A percentile compares a stretch with the other conserved stretches of the same genome.
These are phyloP conservation scores for Lanmaoa pseudosensibilis DNA, from an alignment of 768 basidiomycete species.

Conservation along the genomic window DNA sequence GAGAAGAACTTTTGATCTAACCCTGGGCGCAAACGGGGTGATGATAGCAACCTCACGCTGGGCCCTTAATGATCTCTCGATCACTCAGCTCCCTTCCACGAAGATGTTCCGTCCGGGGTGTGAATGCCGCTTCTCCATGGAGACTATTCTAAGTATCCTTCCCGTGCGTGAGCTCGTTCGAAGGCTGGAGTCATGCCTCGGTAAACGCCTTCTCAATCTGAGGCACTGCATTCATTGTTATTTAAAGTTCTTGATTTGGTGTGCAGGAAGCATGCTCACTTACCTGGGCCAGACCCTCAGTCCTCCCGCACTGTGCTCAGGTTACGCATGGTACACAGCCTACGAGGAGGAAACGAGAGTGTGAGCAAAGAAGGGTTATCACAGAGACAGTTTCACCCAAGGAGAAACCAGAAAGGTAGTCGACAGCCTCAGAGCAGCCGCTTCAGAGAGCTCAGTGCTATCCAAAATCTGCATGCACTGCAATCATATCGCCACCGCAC, in stretches of 20 bases:
- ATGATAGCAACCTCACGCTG: slow-evolving; percentile 67
- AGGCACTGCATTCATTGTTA: slow-evolving; percentile 9
- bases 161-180: slow-evolving; percentile 57
- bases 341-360: slow-evolving; percentile 49
- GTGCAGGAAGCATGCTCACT: slow-evolving; percentile 16
- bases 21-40: slow-evolving; percentile 79
- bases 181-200: slow-evolving; percentile 83
- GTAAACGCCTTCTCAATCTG: slow-evolving; percentile 79
- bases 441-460: not conserved
- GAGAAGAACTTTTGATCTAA: slow-evolving; percentile 30
- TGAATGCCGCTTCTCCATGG: slow-evolving; percentile 36
- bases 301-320: slow-evolving; percentile 70
- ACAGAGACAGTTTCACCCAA: not conserved
- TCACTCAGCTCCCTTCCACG: slow-evolving; percentile 68
- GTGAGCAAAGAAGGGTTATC: slow-evolving; percentile 1
- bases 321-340: slow-evolving; percentile 70
- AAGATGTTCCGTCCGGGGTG: slow-evolving; percentile 59
- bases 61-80: slow-evolving; percentile 81
- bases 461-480: slow-evolving; percentile 1
- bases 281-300: slow-evolving; percentile 74
- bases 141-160: slow-evolving; percentile 35
- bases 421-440: not conserved
- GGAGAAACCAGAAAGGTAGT: not conserved
- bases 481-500: slow-evolving; percentile 14
- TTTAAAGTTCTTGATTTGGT: slow-evolving; percentile 14